A percentile compares a stretch with the other conserved stretches of the same genome.
These are phyloP conservation scores for Pseudotsuga menziesii DNA, from an alignment of 75 land plant genomes.

Conservation along the genomic window DNA sequence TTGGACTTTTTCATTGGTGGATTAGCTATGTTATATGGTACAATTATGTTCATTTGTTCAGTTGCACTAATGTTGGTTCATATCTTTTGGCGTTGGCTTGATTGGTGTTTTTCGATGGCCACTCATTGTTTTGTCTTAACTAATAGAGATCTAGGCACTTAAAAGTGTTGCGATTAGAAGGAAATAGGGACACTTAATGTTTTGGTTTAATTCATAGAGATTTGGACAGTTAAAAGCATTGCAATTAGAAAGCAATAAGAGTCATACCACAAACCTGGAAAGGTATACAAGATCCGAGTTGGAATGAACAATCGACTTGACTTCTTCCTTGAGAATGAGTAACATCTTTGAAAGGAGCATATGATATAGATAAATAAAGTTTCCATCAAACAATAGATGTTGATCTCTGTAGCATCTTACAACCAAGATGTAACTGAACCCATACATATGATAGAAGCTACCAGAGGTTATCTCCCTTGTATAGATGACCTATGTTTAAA, in stretches of 20 bases:
- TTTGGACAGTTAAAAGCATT: background rate
- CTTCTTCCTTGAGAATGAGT: slow-evolving; percentile 45
- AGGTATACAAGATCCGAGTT: slow-evolving; percentile 56
- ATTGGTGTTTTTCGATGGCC: no score
- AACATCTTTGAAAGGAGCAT: slow-evolving; percentile 50
- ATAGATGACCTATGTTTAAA: slow-evolving; percentile 59
- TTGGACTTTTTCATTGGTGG: no score
- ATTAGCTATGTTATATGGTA: no score
- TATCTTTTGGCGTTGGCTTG: no score
- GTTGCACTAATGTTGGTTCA: no score
- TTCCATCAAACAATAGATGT: slow-evolving; percentile 72
- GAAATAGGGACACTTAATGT: no score
- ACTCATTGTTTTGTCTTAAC: no score
- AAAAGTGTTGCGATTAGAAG: no score
- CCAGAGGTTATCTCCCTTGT: slow-evolving; percentile 78
- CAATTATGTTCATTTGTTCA: no score
- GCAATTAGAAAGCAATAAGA: background rate
- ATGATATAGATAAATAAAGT: slow-evolving; percentile 54
- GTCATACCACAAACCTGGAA: slow-evolving; percentile 33
- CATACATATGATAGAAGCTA: slow-evolving; percentile 56
- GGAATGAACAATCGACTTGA: slow-evolving; percentile 63
- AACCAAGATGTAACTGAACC: slow-evolving; percentile 58
- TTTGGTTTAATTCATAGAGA: no score
- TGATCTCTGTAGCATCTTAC: slow-evolving; percentile 58
- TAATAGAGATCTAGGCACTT: no score